Conservation (phyloP, 768 basidiomycete genomes). For the Calocera viscosa region DNA sequence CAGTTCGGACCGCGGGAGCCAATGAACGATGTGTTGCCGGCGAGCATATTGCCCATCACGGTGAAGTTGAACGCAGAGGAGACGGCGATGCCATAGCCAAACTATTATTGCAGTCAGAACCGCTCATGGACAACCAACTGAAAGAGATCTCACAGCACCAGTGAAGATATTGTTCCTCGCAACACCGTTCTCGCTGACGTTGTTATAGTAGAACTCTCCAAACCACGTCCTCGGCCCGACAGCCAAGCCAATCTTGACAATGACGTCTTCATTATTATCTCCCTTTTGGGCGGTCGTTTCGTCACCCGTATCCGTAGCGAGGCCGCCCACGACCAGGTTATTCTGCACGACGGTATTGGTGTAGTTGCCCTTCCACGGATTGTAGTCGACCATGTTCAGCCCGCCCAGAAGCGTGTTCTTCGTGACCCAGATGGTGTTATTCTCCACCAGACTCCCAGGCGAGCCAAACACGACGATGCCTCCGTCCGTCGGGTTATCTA, state of each 20-base stretch:
- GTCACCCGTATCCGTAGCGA: constrained; percentile 37
- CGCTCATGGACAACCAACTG: no score
- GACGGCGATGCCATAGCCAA: constrained; percentile 61
- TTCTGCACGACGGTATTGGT: constrained; percentile 50
- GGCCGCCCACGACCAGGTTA: constrained; percentile 58
- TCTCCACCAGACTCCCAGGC: constrained; percentile 57
- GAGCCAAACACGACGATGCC: constrained; percentile 69
- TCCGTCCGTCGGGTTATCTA: constrained; percentile 64
- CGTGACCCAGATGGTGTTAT: constrained; percentile 63
- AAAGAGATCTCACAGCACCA: constrained; percentile 17
- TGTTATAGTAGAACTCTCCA: constrained; percentile 42
- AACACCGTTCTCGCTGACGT: constrained; percentile 41
- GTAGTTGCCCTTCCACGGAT: constrained; percentile 56
- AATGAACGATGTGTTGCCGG: constrained; percentile 64
- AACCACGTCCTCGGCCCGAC: constrained; percentile 71
- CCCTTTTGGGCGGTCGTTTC: constrained; percentile 29
- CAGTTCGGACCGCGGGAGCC: constrained; percentile 58
- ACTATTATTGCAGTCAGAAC: constrained; percentile 29
- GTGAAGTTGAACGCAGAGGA: constrained; percentile 54
- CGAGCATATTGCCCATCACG: constrained; percentile 45
- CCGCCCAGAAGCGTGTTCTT: constrained; percentile 65
- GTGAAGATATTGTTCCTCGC: constrained; percentile 39
- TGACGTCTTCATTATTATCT: constrained; percentile 42
- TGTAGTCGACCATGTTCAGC: constrained; percentile 64
- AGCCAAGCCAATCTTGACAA: constrained; percentile 78